phyloP scores from a whole-genome alignment of 106 monocot genomes.

The Gastrodia elata region DNA sequence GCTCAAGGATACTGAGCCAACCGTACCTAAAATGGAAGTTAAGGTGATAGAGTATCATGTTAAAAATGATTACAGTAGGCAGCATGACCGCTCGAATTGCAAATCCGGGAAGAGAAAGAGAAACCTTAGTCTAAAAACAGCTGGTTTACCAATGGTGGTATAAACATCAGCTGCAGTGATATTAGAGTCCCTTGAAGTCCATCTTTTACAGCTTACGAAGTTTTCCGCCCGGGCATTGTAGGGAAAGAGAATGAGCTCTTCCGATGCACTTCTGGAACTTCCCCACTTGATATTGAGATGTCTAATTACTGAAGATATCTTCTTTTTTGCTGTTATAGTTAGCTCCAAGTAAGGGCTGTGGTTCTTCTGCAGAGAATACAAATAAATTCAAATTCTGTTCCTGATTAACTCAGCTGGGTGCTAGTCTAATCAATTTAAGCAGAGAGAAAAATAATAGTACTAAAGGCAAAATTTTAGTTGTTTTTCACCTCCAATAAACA shows the following conservation, averaged over 20 bases:
- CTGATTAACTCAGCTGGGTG: not conserved
- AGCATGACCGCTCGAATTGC: not conserved
- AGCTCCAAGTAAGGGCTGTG: constrained; percentile 63
- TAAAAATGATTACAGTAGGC: not conserved
- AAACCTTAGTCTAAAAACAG: constrained; percentile 58
- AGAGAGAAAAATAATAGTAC: not conserved
- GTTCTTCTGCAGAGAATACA: constrained; percentile 30
- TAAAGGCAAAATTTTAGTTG: not conserved
- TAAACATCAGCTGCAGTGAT: constrained; percentile 47
- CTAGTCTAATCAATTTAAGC: not conserved
- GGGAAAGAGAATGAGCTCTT: constrained; percentile 61
- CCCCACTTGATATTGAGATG: constrained; percentile 63
- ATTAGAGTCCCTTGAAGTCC: constrained; percentile 39
- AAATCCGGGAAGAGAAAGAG: constrained; percentile 1
- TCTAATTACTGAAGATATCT: constrained; percentile 66
- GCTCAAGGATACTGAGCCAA: constrained; percentile 24
- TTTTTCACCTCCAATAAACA: constrained; percentile 47
- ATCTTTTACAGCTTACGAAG: constrained; percentile 22
- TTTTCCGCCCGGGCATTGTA: constrained; percentile 22
- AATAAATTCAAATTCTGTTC: not conserved
- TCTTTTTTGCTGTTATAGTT: constrained; percentile 49
- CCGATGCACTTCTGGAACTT: constrained; percentile 21
- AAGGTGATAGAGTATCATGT: not conserved
- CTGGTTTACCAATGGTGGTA: constrained; percentile 38
- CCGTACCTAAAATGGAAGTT: constrained; percentile 29